Base-by-base conservation (phyloP, 2,329 filamentous ascomycete genomes). In the Neofusicoccum ribis region DNA sequence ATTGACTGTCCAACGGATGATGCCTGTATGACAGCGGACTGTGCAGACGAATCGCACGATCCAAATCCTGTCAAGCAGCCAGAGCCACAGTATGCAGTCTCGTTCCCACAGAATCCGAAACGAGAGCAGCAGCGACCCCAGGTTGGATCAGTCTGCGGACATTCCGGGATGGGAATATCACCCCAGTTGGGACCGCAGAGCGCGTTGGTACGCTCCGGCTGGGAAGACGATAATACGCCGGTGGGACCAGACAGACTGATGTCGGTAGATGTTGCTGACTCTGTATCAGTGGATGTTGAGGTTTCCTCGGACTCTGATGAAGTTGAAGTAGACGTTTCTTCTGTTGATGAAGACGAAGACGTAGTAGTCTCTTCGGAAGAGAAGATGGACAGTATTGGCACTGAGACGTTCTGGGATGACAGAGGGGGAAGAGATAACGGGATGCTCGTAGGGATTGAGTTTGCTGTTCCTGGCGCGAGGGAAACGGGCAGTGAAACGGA, bases 31-130 rank as follows among this genome's bases (percentile, higher is more conserved):
- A 39, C 27, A 2, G 14, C 5, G 12, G 17, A 37, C 8, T 43
- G 14, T 8, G 20, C 14, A n/a, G 15, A 11, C 5, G 50, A 20
- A 11, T 39, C 50, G 43, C 56, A 60, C 2, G 17, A 47, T 27
- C 56, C 56, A 9, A 60, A 60, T 6, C 43, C 56, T 14, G 43
- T 11, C 15, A 37, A 27, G 56, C 56, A 60, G 31, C 43, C 56
- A 20, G 14, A 37, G 5, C 56, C 56, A n/a, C 56, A 60, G 43
- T 34, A 60, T 20, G 41, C 41, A 2, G 56, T 37, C 9, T 46
- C 43, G 23, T 60, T 60, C 17, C 56, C 56, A 4, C 43, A 60
- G 31, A 60, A 60, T 15, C 56, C 56, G 17, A 47, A 60, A n/a
- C 27, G 41, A 36, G 56, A 60, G 56, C 56, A 60, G 56, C 56